These are phyloP conservation scores for Pestalotiopsis sp. DNA, from an alignment of 2,329 filamentous ascomycete species.

Conservation along the genomic window DNA sequence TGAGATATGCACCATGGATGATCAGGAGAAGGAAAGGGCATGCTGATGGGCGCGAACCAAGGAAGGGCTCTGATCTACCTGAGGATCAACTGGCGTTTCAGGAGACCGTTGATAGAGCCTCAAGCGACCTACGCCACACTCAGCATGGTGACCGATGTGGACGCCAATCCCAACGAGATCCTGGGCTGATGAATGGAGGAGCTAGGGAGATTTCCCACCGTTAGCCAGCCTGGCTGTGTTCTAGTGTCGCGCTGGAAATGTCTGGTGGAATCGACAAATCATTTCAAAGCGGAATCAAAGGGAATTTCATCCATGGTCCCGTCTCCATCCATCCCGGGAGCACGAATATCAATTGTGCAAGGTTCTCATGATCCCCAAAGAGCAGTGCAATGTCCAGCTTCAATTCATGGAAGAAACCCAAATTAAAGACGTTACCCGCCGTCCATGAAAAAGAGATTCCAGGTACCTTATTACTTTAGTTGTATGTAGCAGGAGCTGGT, in stretches of 20 bases:
- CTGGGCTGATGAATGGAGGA: neutral
- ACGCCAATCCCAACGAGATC: neutral
- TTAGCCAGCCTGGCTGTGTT: neutral
- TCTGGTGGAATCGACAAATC: neutral
- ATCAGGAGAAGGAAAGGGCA: neutral
- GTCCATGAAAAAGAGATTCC: too few species aligned
- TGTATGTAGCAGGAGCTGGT: neutral
- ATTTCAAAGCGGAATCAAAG: neutral
- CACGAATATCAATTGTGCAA: neutral
- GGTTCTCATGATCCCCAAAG: neutral
- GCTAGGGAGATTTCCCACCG: neutral
- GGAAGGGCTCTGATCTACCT: neutral
- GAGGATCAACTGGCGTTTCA: slow-evolving; percentile 6
- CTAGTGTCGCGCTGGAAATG: neutral
- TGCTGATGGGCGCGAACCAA: neutral
- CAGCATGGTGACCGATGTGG: neutral
- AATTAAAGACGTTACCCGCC: neutral
- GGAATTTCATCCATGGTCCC: neutral
- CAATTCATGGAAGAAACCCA: neutral
- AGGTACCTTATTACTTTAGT: neutral
- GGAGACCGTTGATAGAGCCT: slow-evolving; percentile 12
- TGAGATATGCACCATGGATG: neutral
- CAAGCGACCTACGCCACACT: neutral
- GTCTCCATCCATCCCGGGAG: neutral
- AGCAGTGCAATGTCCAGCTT: neutral